These are phyloP conservation scores for Hemileia vastatrix DNA, from an alignment of 1,284 basidiomycete species.

Conservation along the genomic window DNA sequence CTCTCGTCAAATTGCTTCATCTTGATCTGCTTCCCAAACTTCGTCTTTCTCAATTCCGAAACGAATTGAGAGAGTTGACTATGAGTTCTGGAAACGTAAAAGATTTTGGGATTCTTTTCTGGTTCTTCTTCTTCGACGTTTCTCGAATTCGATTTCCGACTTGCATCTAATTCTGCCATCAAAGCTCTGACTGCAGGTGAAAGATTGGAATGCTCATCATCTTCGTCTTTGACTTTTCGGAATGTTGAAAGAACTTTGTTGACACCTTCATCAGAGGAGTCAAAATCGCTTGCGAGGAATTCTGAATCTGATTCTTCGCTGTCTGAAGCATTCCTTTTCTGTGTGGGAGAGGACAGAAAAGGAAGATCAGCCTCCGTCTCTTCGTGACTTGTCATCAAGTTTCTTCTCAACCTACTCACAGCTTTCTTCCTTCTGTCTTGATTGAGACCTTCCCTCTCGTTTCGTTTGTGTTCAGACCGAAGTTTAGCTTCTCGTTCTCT, in stretches of 20 bases:
- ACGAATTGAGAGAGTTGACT: slow-evolving; percentile 86
- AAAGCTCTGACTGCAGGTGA: slow-evolving; percentile 68
- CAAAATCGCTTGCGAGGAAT: slow-evolving; percentile 57
- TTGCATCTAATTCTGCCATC: slow-evolving; percentile 59
- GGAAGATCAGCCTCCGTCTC: slow-evolving; percentile 47
- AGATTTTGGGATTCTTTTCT: slow-evolving; percentile 52
- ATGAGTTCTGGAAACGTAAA: slow-evolving; percentile 89
- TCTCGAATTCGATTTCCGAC: slow-evolving; percentile 33
- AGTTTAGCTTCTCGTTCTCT: slow-evolving; percentile 27
- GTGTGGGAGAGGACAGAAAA: slow-evolving; percentile 3
- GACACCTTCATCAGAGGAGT: slow-evolving; percentile 39
- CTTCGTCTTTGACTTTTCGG: slow-evolving; percentile 45
- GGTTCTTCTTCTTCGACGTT: slow-evolving; percentile 24
- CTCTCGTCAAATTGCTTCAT: slow-evolving; percentile 20
- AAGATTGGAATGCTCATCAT: slow-evolving; percentile 51
- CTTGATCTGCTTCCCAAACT: slow-evolving; percentile 45
- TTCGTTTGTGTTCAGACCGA: neutral
- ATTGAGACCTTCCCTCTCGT: slow-evolving; percentile 9
- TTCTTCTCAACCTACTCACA: slow-evolving; percentile 5
- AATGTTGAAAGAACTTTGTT: slow-evolving; percentile 32
- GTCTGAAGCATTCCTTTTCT: neutral
- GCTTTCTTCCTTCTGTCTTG: slow-evolving; percentile 7
- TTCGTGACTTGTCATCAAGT: slow-evolving; percentile 44
- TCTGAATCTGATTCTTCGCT: slow-evolving; percentile 46
- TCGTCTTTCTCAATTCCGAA: slow-evolving; percentile 68